Conservation (phyloP, 192 early-diverging fungal genomes). For the Podila horticola region DNA sequence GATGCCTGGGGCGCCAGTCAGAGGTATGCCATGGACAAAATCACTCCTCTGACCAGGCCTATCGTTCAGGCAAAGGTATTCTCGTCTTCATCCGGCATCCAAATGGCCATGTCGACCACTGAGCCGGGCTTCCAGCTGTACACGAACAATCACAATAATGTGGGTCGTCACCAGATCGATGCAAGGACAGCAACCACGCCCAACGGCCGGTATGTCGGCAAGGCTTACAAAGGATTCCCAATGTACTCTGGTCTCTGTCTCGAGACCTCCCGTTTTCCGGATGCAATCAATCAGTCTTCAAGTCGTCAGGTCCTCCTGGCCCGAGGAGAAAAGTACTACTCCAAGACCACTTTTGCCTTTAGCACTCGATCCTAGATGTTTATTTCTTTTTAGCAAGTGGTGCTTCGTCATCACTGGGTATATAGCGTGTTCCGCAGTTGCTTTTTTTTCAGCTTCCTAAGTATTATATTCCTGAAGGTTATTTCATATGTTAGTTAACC, state of each 20-base stretch:
- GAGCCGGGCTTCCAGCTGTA: conserved; percentile 87
- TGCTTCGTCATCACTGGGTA: too few relatives aligned
- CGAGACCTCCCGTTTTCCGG: conserved; percentile 67
- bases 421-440: too few relatives aligned
- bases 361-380: conserved; percentile 8
- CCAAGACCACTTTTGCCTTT: conserved; percentile 61
- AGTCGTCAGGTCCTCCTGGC: conserved; percentile 62
- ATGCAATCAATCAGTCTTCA: conserved; percentile 72
- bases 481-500: too few relatives aligned
- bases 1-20: conserved; percentile 20
- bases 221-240: conserved; percentile 25
- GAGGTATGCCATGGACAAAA: conserved; percentile 20
- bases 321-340: conserved; percentile 58
- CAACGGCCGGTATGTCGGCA: conserved; percentile 17
- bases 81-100: conserved; percentile 68
- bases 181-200: conserved; percentile 40
- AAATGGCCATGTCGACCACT: conserved; percentile 70
- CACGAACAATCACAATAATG: conserved; percentile 76
- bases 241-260: conserved; percentile 76
- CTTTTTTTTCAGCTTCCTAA: too few relatives aligned
- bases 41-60: conserved; percentile 24
- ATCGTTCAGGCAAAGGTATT: conserved; percentile 57
- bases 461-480: not conserved
- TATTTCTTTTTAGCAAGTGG: too few relatives aligned
- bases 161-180: conserved; percentile 32